Conservation (phyloP, 2,329 filamentous ascomycete species). For the Colletotrichum sp. region DNA sequence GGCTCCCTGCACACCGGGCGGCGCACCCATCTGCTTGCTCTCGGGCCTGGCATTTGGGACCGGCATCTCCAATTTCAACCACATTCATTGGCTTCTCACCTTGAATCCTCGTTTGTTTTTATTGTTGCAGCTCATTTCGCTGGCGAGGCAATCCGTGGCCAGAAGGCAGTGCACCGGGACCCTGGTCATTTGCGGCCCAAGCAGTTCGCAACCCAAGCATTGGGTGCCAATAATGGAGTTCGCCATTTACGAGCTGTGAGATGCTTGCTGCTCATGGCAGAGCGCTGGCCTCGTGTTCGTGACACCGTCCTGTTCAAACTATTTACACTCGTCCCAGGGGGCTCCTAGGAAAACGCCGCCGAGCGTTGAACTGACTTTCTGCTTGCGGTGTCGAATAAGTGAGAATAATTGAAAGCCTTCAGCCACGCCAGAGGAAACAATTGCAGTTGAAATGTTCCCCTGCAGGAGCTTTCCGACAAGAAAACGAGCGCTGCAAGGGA, state of each 20-base stretch:
- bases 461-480: background rate
- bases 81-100: slow-evolving; percentile 14
- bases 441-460: background rate
- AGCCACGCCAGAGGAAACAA: background rate
- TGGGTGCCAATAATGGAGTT: slow-evolving; percentile 10
- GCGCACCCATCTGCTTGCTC: background rate
- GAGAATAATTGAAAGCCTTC: background rate
- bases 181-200: slow-evolving; percentile 16
- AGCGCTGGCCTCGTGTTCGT: slow-evolving; percentile 7
- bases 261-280: background rate
- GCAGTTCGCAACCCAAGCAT: slow-evolving; percentile 4
- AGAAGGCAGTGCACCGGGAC: background rate
- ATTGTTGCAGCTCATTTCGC: slow-evolving; percentile 27
- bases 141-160: slow-evolving; percentile 14
- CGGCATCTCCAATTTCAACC: slow-evolving; percentile 2
- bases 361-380: background rate
- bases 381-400: background rate
- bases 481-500: background rate
- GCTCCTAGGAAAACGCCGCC: background rate
- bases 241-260: slow-evolving; percentile 1
- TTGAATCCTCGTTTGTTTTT: slow-evolving; percentile 20
- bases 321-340: background rate
- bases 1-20: slow-evolving; percentile 3
- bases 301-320: background rate
- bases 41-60: slow-evolving; percentile 1